Evolutionary conservation across 2,329 filamentous ascomycete species (phyloP).

Genomic region (Ambrosiella xylebori): DNA sequence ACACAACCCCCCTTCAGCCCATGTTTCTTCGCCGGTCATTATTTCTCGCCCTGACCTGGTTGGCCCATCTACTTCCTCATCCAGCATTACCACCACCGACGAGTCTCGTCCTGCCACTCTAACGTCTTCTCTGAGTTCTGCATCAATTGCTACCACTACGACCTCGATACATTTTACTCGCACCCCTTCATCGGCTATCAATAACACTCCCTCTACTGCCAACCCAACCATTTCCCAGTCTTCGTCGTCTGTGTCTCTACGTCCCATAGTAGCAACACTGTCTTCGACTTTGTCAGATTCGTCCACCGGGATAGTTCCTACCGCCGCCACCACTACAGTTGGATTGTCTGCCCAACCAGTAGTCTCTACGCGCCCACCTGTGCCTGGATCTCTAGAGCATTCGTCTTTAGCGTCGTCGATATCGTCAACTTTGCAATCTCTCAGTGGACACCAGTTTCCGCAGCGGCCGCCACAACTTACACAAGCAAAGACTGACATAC

Average conservation of each 20-base stretch:
- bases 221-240: not conserved
- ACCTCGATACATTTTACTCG: not conserved
- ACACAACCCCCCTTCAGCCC: constrained; percentile 6
- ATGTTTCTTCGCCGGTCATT: constrained; percentile 4
- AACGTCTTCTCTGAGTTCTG: not conserved
- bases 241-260: not conserved
- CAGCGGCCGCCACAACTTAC: no score
- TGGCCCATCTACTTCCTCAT: not conserved
- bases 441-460: not conserved
- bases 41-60: not conserved
- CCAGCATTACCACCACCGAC: not conserved
- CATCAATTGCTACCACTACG: not conserved
- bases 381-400: not conserved
- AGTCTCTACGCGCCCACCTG: constrained; percentile 2
- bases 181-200: no score
- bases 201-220: not conserved
- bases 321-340: constrained; percentile 9
- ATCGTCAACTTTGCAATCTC: constrained; percentile 6
- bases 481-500: not conserved
- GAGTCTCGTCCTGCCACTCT: not conserved
- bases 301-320: constrained; percentile 1
- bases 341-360: constrained; percentile 9
- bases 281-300: not conserved
- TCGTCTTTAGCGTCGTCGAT: not conserved
- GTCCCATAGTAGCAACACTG: not conserved